Evolutionary conservation across 225 moss, liverwort and hornwort species (phyloP).

Genomic region (Straminergon stramineum): DNA sequence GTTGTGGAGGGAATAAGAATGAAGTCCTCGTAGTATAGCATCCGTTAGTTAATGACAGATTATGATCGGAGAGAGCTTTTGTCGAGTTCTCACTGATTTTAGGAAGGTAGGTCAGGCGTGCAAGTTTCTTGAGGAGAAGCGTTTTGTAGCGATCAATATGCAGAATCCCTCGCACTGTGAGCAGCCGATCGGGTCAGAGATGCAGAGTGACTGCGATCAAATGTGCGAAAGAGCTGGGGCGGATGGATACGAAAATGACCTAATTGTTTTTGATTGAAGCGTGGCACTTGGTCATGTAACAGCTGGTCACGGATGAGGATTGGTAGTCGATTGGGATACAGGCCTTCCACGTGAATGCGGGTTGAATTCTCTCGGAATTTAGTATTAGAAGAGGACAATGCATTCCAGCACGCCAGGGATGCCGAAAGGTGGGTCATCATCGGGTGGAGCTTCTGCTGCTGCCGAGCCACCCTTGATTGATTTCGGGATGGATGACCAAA

Average conservation of each 20-base stretch:
- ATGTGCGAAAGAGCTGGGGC: neutral
- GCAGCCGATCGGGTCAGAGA: neutral
- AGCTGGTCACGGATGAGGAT: neutral
- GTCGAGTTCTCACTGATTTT: neutral
- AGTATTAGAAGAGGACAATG: neutral
- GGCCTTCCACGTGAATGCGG: neutral
- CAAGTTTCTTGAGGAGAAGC: neutral
- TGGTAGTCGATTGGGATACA: neutral
- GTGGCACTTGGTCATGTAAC: neutral
- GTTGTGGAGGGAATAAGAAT: neutral
- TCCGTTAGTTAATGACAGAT: neutral
- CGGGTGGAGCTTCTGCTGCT: conserved; percentile 1
- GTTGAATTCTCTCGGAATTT: neutral
- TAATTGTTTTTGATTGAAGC: neutral
- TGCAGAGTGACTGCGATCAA: conserved; percentile 4
- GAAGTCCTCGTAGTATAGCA: neutral
- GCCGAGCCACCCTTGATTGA: conserved; percentile 36
- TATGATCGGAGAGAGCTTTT: neutral
- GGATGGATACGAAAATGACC: neutral
- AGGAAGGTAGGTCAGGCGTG: neutral
- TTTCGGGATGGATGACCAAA: conserved; percentile 33
- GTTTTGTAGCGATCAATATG: neutral
- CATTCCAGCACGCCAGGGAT: conserved; percentile 14
- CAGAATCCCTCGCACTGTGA: neutral
- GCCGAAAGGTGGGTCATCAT: conserved; percentile 17